Evolutionary conservation across 305 asterid species (phyloP), one percentile per base, ranked within the genome.

Genomic region (Withania somnifera): DNA sequence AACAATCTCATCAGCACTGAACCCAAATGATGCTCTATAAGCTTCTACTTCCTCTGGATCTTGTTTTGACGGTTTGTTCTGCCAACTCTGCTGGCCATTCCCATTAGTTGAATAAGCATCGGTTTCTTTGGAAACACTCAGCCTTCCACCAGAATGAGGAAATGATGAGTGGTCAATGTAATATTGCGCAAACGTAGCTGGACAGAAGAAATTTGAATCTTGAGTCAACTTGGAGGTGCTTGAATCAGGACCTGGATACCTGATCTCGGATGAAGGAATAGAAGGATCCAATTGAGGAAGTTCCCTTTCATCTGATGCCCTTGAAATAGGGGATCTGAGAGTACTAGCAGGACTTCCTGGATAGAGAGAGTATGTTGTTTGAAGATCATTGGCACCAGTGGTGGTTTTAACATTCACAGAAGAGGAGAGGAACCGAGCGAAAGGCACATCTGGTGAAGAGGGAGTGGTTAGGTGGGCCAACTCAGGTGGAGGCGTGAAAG

Each of bases 401-500:
- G 75, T 66, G 64, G 79, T 81, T 86, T 85, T 90, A 53, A 90
- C 83, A 76, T 89, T 87, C 52, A 87, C 79, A 14, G 97, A 89
- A 28, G 99, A 94, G 26, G 97, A 89, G 81, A 96, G 97, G 86
- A 97, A 97, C 87, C 84, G 97, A 11, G 99, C 98, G 57, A 88
- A 97, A 40, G 99, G 99, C 83, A 97, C 99, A 54, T 97, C 99
- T 5, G 99, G 99, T 8, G 99, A 97, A 78, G 98, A 97, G 73
- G 99, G 99, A 24, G 99, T 97, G 26, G 99, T 97, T 40, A 94
- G 84, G 86, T 97, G 98, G 19, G 99, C 97, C 83, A 91, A 86
- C 86, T 96, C 99, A 0, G 99, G 98, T 2, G 99, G 98, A 60
- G 99, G 98, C 66, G 99, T 97, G 58, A 93, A 87, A 81, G 99